phyloP scores from a whole-genome alignment of 176 grass and related monocot species.

The Pontederia crassipes region DNA sequence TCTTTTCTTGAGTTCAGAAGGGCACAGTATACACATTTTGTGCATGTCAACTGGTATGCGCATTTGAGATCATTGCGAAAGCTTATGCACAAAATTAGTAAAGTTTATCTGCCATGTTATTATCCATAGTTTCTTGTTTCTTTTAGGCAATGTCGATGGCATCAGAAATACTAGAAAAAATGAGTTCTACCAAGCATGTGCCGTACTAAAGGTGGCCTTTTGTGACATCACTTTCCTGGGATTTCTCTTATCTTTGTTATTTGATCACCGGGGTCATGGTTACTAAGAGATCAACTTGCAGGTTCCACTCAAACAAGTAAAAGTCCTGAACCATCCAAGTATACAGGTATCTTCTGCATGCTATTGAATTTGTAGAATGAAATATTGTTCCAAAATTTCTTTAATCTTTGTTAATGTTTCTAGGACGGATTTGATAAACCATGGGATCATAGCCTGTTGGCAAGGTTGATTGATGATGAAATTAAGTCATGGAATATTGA shows the following conservation, averaged over 20 bases:
- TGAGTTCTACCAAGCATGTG: slow-evolving; percentile 59
- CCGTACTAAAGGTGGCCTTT: slow-evolving; percentile 38
- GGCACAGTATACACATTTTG: slow-evolving; percentile 62
- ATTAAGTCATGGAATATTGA: slow-evolving; percentile 57
- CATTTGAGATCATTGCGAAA: neutral
- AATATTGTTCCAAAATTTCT: neutral
- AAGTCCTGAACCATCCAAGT: slow-evolving; percentile 59
- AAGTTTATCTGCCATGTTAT: too few relatives aligned
- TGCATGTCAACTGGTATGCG: slow-evolving; percentile 63
- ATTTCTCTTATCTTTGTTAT: neutral
- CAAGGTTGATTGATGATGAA: slow-evolving; percentile 36
- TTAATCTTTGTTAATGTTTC: neutral
- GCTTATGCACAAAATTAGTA: neutral
- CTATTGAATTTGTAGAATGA: neutral
- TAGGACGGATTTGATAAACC: slow-evolving; percentile 80
- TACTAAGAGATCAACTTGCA: slow-evolving; percentile 17
- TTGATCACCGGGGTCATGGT: neutral
- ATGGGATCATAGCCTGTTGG: slow-evolving; percentile 67
- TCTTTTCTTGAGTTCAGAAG: slow-evolving; percentile 59
- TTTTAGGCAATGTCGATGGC: slow-evolving; percentile 77
- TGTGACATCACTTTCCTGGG: neutral
- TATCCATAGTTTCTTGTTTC: neutral
- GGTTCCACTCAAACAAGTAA: slow-evolving; percentile 60
- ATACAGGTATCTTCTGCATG: slow-evolving; percentile 44
- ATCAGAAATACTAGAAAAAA: slow-evolving; percentile 54